Conservation (phyloP, 1,284 basidiomycete genomes). For the Cryptococcus amylolentus region DNA sequence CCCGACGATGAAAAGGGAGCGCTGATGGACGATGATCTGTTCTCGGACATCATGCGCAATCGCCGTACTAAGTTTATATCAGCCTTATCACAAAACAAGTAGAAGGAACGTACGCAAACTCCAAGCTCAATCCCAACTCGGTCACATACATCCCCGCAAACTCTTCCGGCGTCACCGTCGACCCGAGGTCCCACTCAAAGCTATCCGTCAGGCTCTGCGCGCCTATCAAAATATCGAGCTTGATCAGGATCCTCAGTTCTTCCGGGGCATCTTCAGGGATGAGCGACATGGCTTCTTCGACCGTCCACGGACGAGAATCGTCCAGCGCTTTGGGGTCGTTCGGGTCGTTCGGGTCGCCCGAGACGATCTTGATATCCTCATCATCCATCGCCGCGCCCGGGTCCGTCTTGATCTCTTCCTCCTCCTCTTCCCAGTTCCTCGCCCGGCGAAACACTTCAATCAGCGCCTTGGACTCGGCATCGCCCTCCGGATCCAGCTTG, state of each 20-base stretch:
- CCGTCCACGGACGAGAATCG: constrained; percentile 40
- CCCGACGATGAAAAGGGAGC: constrained; percentile 86
- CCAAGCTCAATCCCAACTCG: constrained; percentile 85
- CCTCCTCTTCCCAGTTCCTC: constrained; percentile 18
- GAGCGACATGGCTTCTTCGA: constrained; percentile 43
- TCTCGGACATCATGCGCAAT: constrained; percentile 95
- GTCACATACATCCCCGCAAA: constrained; percentile 84
- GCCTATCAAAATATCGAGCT: constrained; percentile 95
- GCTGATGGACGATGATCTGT: constrained; percentile 87
- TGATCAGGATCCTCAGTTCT: constrained; percentile 86
- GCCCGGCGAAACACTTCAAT: constrained; percentile 28
- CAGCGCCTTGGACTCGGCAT: constrained; percentile 22
- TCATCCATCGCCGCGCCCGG: constrained; percentile 24
- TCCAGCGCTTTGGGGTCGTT: constrained; percentile 37
- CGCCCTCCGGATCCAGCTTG: constrained; percentile 29
- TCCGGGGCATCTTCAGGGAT: constrained; percentile 56
- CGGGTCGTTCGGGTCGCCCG: constrained; percentile 24
- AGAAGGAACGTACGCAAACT: constrained; percentile 70
- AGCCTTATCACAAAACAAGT: neutral
- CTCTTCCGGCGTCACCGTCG: constrained; percentile 77
- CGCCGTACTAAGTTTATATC: constrained; percentile 64
- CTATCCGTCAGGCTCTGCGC: constrained; percentile 92
- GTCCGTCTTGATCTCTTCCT: constrained; percentile 34
- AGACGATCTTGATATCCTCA: constrained; percentile 21
- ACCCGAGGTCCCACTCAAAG: constrained; percentile 95